phyloP scores from a whole-genome alignment of 2,329 filamentous ascomycete genomes.

The Alternaria alternata region DNA sequence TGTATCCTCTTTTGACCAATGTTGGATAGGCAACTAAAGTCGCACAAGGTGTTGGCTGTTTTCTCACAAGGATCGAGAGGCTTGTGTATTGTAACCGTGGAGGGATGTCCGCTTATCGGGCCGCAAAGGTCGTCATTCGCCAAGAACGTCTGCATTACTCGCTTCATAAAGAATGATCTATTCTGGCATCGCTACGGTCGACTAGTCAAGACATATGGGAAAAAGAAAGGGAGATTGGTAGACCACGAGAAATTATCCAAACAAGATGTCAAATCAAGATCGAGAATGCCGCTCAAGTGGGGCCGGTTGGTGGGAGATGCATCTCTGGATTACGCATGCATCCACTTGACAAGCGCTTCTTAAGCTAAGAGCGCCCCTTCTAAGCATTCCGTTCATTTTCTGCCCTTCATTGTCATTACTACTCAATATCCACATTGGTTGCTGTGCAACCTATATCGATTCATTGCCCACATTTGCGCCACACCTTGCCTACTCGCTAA shows the following conservation, averaged over 20 bases:
- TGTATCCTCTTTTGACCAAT: neutral
- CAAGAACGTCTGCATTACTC: neutral
- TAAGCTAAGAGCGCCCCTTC: neutral
- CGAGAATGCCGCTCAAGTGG: conserved; percentile 3
- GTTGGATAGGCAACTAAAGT: neutral
- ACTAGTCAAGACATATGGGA: neutral
- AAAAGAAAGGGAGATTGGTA: too few species aligned
- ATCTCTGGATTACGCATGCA: neutral
- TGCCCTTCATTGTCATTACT: neutral
- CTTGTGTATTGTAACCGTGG: neutral
- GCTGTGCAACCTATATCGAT: neutral
- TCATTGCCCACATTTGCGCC: neutral
- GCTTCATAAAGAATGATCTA: neutral
- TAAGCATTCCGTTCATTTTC: neutral
- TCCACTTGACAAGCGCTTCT: neutral
- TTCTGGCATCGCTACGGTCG: neutral
- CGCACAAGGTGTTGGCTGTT: neutral
- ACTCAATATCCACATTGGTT: neutral
- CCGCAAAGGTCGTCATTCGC: conserved; percentile 5
- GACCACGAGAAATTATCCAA: too few species aligned
- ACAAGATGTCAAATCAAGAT: neutral
- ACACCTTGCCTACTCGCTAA: conserved; percentile 1
- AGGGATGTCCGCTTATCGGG: conserved; percentile 4
- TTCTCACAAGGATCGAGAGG: neutral
- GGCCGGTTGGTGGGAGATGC: neutral